phyloP scores from a whole-genome alignment of 441 rosid genomes.

The Syzygium syzygioides region DNA sequence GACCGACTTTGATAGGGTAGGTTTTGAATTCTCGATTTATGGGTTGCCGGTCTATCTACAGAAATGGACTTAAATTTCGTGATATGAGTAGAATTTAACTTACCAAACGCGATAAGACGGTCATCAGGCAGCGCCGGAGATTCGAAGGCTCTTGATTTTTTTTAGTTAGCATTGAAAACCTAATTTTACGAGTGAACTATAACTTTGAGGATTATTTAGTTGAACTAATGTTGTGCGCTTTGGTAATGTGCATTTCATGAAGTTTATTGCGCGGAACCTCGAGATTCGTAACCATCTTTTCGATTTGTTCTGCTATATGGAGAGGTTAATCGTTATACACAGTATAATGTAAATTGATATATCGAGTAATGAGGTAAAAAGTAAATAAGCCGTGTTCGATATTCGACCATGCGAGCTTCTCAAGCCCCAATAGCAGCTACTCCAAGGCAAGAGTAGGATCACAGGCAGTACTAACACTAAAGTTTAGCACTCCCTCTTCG shows the following conservation, averaged over 20 bases:
- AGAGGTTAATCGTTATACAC: background rate
- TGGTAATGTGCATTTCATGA: background rate
- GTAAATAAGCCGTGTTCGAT: background rate
- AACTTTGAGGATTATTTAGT: background rate
- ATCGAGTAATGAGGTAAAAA: background rate
- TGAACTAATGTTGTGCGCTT: rapidly evolving
- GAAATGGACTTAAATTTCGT: background rate
- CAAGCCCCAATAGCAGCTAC: no score
- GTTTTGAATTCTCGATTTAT: background rate
- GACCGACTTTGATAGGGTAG: rapidly evolving
- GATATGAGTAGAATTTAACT: no score
- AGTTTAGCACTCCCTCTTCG: background rate
- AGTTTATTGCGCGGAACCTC: background rate
- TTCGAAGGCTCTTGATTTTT: background rate
- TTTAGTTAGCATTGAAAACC: background rate
- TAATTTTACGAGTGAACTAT: rapidly evolving
- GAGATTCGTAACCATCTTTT: background rate
- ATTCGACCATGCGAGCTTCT: background rate
- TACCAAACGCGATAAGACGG: background rate
- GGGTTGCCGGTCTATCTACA: background rate
- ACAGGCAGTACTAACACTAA: rapidly evolving
- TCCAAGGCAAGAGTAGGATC: background rate
- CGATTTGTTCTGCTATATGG: background rate
- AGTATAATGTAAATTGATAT: background rate
- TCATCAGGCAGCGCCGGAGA: rapidly evolving